Percentiles rank a stretch among this genome's conserved stretches.
Conservation (phyloP, 345 rosid species). For the Camelina neglecta region DNA sequence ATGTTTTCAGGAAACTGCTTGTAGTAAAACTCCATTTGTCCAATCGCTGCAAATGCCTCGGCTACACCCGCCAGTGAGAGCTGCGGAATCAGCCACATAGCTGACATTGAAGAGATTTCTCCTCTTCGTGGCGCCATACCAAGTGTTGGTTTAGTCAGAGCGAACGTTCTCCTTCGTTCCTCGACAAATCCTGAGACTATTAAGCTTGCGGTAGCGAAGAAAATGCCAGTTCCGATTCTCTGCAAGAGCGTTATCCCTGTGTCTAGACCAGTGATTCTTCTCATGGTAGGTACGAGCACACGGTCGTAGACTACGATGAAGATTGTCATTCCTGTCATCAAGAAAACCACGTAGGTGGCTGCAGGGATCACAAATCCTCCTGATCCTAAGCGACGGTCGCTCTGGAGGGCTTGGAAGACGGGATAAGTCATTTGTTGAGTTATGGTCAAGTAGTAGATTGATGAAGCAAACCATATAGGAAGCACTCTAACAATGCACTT, state of each 20-base stretch:
- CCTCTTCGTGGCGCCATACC: conserved; percentile 54
- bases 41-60: conserved; percentile 53
- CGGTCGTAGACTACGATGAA: conserved; percentile 65
- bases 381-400: conserved; percentile 52
- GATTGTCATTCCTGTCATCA: conserved; percentile 56
- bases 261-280: conserved; percentile 49
- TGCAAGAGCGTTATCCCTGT: conserved; percentile 55
- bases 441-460: conserved; percentile 48
- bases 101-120: conserved; percentile 61
- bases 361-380: conserved; percentile 60
- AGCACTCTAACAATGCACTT: conserved; percentile 67
- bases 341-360: conserved; percentile 59
- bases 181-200: conserved; percentile 55
- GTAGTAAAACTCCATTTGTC: conserved; percentile 58
- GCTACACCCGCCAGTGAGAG: conserved; percentile 54
- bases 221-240: conserved; percentile 55
- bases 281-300: conserved; percentile 51
- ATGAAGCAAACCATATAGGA: conserved; percentile 62
- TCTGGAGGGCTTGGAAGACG: conserved; percentile 68
- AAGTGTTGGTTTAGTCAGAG: conserved; percentile 53
- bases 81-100: conserved; percentile 61
- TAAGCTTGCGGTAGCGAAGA: conserved; percentile 47
- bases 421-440: conserved; percentile 61
- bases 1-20: conserved; percentile 64
- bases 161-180: conserved; percentile 49